These are phyloP conservation scores for Nyctanthes arbortristis DNA, from an alignment of 257 asterid genomes.

Conservation along the genomic window DNA sequence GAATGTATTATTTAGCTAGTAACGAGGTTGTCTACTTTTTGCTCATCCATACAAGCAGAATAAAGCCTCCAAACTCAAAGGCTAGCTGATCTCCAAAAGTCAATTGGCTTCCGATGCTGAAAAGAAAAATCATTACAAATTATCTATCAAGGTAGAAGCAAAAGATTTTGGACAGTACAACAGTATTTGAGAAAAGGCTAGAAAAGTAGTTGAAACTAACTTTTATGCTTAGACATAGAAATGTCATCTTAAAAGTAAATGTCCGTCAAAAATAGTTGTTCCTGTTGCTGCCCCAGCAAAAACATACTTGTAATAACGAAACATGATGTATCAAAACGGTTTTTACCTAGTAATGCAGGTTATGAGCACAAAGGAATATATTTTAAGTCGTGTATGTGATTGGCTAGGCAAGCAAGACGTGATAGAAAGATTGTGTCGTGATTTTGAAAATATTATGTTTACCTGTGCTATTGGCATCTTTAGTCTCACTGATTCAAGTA, in stretches of 20 bases:
- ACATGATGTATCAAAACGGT: not conserved
- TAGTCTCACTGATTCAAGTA: constrained; percentile 65
- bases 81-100: constrained; percentile 59
- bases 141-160: not conserved
- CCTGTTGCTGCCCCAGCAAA: not conserved
- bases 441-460: not conserved
- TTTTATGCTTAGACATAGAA: not conserved
- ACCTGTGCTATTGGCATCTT: constrained; percentile 80
- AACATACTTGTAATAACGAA: not conserved
- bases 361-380: not conserved
- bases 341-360: not conserved
- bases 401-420: not conserved
- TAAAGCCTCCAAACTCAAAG: constrained; percentile 28
- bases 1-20: no score
- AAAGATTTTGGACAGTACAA: not conserved
- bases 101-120: constrained; percentile 75
- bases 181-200: not conserved
- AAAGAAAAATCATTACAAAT: constrained; percentile 11
- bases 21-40: not conserved
- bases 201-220: not conserved
- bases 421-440: not conserved
- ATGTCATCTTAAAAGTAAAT: not conserved
- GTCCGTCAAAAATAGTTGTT: not conserved
- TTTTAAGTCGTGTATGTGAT: not conserved
- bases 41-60: not conserved